These are phyloP conservation scores for Aspergillus tubingensis DNA, from an alignment of 2,329 filamentous ascomycete species.

Conservation along the genomic window DNA sequence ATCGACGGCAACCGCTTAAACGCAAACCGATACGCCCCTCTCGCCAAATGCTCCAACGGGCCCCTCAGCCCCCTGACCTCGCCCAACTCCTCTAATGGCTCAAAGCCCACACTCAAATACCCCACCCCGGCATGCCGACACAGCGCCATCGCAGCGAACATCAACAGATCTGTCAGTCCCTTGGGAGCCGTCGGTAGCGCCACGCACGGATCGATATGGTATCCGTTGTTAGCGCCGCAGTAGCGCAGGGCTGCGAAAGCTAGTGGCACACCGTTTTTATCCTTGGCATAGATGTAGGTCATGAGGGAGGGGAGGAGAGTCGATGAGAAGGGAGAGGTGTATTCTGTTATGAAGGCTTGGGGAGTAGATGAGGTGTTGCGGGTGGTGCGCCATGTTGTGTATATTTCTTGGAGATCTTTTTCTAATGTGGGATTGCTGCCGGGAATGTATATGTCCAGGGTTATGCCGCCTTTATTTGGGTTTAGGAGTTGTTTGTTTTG, in stretches of 20 bases:
- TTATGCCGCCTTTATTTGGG: conserved; percentile 35
- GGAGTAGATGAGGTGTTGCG: conserved; percentile 32
- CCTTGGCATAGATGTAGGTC: conserved; percentile 44
- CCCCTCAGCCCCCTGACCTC: conserved; percentile 36
- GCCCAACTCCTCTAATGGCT: conserved; percentile 36
- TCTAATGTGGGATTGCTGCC: conserved; percentile 34
- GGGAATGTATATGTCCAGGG: conserved; percentile 40
- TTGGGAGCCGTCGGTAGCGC: conserved; percentile 36
- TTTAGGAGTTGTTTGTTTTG: conserved; percentile 43
- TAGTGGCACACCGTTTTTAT: conserved; percentile 30
- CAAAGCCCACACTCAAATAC: conserved; percentile 44
- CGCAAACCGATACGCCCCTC: conserved; percentile 33
- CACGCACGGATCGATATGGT: conserved; percentile 47
- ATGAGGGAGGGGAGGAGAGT: conserved; percentile 36
- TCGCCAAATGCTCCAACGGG: conserved; percentile 30
- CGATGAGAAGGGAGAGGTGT: conserved; percentile 37
- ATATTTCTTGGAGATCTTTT: conserved; percentile 35
- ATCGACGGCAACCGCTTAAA: conserved; percentile 37
- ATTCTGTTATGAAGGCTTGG: conserved; percentile 46
- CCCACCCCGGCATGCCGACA: conserved; percentile 34
- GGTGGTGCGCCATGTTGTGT: conserved; percentile 41
- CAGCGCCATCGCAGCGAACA: conserved; percentile 42
- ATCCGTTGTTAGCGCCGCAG: conserved; percentile 40
- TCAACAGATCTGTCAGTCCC: conserved; percentile 43
- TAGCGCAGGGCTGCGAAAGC: conserved; percentile 45